Evolutionary conservation across 192 early-diverging fungal genomes (phyloP).

Genomic region (Paraglomus occultum): DNA sequence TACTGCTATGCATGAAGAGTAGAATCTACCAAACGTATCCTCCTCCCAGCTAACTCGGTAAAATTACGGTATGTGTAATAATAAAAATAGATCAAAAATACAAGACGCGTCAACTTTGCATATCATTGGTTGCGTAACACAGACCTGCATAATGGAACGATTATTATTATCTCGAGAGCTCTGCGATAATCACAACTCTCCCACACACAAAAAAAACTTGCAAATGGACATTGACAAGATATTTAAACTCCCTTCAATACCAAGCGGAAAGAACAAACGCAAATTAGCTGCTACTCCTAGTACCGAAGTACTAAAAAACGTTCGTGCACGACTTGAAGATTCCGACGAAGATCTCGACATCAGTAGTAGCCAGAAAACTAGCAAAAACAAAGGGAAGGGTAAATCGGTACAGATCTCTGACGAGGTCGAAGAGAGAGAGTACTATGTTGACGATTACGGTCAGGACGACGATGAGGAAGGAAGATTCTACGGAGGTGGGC

Average conservation of each 20-base stretch:
- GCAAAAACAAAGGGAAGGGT: slow-evolving; percentile 13
- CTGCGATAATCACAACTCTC: no score
- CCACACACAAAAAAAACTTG: no score
- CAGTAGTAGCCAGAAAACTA: not conserved
- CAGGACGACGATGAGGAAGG: slow-evolving; percentile 74
- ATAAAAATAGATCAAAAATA: no score
- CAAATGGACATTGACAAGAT: slow-evolving; percentile 27
- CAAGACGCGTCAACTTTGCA: no score
- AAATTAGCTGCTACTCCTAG: slow-evolving; percentile 47
- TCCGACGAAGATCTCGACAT: slow-evolving; percentile 23
- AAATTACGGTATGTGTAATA: no score
- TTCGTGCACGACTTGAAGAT: slow-evolving; percentile 29
- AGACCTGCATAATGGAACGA: no score
- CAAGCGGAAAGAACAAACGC: slow-evolving; percentile 47
- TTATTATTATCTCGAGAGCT: no score
- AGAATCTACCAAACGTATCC: no score
- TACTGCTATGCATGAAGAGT: no score
- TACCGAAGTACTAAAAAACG: slow-evolving; percentile 43
- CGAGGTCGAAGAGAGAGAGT: slow-evolving; percentile 33
- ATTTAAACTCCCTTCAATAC: slow-evolving; percentile 34
- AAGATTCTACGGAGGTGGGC: slow-evolving; percentile 82
- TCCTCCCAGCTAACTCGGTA: no score
- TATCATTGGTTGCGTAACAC: no score
- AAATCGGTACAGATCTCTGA: slow-evolving; percentile 31
- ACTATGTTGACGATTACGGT: slow-evolving; percentile 18